A percentile compares a stretch with the other conserved stretches of the same genome.
phyloP scores from a whole-genome alignment of 768 basidiomycete species.

The Crassisporium funariophilum region DNA sequence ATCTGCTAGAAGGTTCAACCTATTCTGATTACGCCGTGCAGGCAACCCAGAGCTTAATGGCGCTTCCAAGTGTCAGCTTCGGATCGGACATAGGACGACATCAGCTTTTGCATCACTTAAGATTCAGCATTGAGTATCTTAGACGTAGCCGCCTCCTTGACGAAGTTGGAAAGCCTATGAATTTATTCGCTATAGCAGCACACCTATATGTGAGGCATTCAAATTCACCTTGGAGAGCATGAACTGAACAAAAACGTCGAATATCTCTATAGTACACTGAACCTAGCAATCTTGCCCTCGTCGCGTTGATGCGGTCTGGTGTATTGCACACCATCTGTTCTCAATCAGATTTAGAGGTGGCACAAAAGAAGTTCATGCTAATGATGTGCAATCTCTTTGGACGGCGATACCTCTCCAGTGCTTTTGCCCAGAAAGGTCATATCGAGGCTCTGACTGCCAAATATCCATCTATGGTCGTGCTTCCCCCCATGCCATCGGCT shows the following conservation, averaged over 20 bases:
- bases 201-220: slow-evolving; percentile 47
- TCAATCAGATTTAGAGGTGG: slow-evolving; percentile 37
- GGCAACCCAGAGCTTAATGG: slow-evolving; percentile 53
- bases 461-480: slow-evolving; percentile 58
- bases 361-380: slow-evolving; percentile 52
- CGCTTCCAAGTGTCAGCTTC: slow-evolving; percentile 61
- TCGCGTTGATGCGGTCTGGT: slow-evolving; percentile 57
- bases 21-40: slow-evolving; percentile 48
- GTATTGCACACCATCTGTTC: slow-evolving; percentile 59
- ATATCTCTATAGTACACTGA: slow-evolving; percentile 51
- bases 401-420: slow-evolving; percentile 52
- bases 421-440: slow-evolving; percentile 41
- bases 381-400: slow-evolving; percentile 70
- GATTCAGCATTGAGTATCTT: slow-evolving; percentile 74
- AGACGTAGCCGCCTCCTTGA: slow-evolving; percentile 58
- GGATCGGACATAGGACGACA: slow-evolving; percentile 53
- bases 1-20: slow-evolving; percentile 62
- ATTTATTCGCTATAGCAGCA: slow-evolving; percentile 54
- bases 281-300: slow-evolving; percentile 69
- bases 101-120: slow-evolving; percentile 64
- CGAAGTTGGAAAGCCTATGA: slow-evolving; percentile 54
- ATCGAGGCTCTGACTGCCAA: slow-evolving; percentile 36
- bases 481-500: slow-evolving; percentile 46
- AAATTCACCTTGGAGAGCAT: too few relatives aligned
- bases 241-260: too few relatives aligned